These are phyloP conservation scores for Bertia moriformis DNA, from an alignment of 2,329 filamentous ascomycete genomes.

Conservation along the genomic window DNA sequence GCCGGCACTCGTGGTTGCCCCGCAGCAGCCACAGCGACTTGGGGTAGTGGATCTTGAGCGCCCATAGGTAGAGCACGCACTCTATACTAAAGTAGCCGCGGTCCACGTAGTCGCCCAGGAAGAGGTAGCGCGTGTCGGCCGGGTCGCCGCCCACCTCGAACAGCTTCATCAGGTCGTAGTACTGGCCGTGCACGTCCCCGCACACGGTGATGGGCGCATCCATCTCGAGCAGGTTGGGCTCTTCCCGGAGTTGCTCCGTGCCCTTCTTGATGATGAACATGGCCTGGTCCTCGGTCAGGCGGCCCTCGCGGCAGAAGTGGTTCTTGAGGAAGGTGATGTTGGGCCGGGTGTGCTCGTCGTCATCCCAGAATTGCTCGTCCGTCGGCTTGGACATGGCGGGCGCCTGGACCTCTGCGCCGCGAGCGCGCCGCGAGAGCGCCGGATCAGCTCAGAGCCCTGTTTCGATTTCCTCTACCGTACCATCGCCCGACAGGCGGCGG, in stretches of 20 bases:
- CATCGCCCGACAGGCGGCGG: not conserved
- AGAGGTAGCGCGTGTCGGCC: constrained; percentile 88
- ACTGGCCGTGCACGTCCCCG: constrained; percentile 95
- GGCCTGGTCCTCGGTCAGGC: constrained; percentile 91
- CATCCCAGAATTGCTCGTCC: constrained; percentile 86
- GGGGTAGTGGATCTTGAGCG: constrained; percentile 96
- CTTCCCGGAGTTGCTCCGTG: constrained; percentile 70
- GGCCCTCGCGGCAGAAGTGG: constrained; percentile 94
- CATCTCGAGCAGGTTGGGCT: constrained; percentile 97
- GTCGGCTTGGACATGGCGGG: constrained; percentile 85
- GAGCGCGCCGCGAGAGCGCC: no score
- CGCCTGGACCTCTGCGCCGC: constrained; percentile 74
- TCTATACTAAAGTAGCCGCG: constrained; percentile 98
- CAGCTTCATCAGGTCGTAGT: constrained; percentile 98
- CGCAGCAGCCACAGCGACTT: constrained; percentile 93
- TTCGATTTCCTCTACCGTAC: not conserved
- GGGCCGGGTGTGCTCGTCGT: constrained; percentile 73
- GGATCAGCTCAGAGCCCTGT: not conserved
- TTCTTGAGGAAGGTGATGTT: constrained; percentile 91
- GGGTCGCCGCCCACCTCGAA: constrained; percentile 97
- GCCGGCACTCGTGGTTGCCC: constrained; percentile 95
- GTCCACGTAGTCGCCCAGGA: constrained; percentile 95
- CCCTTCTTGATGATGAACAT: constrained; percentile 86
- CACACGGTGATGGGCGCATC: constrained; percentile 98
- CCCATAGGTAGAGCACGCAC: constrained; percentile 96